phyloP scores from a whole-genome alignment of 495 filamentous ascomycete genomes.

The Cetradonia linearis region DNA sequence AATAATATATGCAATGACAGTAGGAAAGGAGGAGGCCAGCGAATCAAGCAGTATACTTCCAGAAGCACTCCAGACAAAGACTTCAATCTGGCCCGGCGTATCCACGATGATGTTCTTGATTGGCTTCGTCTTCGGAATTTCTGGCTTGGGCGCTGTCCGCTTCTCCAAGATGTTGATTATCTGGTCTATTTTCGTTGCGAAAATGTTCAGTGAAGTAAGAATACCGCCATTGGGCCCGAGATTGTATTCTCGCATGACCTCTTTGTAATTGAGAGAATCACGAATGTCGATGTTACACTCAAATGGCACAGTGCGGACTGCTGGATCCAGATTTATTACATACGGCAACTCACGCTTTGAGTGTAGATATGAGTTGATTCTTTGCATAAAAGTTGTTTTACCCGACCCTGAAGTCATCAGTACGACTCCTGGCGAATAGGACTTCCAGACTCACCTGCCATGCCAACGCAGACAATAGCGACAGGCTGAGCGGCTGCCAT shows the following conservation, averaged over 20 bases:
- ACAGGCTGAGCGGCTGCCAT: slow-evolving; percentile 44
- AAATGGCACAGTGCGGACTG: slow-evolving; percentile 91
- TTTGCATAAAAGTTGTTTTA: slow-evolving; percentile 98
- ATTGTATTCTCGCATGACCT: slow-evolving; percentile 99
- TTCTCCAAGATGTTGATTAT: slow-evolving; percentile 84
- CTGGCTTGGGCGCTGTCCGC: slow-evolving; percentile 56
- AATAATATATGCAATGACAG: slow-evolving; percentile 93
- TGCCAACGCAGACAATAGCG: slow-evolving; percentile 89
- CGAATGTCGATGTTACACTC: slow-evolving; percentile 98
- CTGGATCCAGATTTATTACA: slow-evolving; percentile 94
- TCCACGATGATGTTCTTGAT: slow-evolving; percentile 85
- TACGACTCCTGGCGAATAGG: not conserved
- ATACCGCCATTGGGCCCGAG: slow-evolving; percentile 98
- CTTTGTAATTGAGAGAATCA: slow-evolving; percentile 97
- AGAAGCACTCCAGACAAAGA: slow-evolving; percentile 93
- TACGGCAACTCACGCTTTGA: slow-evolving; percentile 66
- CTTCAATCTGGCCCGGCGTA: slow-evolving; percentile 95
- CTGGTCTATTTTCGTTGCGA: slow-evolving; percentile 95
- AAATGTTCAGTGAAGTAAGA: slow-evolving; percentile 87
- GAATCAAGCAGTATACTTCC: slow-evolving; percentile 90
- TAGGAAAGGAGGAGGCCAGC: slow-evolving; percentile 85
- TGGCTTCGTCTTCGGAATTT: slow-evolving; percentile 47
- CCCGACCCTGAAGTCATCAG: slow-evolving; percentile 55
- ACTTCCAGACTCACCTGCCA: slow-evolving; percentile 52
- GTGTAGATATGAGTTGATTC: slow-evolving; percentile 86